Base-by-base conservation (phyloP, 2,329 filamentous ascomycete species). In the Aspergillus tanneri region DNA sequence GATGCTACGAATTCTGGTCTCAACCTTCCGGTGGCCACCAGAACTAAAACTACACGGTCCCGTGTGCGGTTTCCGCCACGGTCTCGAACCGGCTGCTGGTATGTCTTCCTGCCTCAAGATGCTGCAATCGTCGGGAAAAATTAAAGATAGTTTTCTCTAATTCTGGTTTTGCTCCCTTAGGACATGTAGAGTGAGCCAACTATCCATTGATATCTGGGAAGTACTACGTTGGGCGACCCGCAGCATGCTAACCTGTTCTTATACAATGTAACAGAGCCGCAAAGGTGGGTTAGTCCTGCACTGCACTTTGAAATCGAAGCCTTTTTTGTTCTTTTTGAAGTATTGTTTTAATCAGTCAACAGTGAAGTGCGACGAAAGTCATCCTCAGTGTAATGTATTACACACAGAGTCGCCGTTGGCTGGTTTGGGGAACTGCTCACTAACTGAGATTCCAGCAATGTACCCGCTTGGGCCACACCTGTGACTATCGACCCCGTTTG, bases 331-430 rank as follows among this genome's bases (percentile, higher is more conserved):
- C 30, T 25, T 25, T 11, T 11, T 25, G 11, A 21, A 18, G 23
- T 27, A 37, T 10, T 38, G 10, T 16, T 34, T 24, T 21, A 36
- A 25, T 25, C 3, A 14, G 16, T 23, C 16, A 34, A 53, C 58
- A 70, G 77, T 80, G 18, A 82, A 81, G 72, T 82, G 79, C 61
- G 79, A 81, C 59, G 79, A 82, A 63, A 67, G 67, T 32, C 72
- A 76, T 58, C 79, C 78, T 46, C 71, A 71, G 57, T 81, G 79
- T 62, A 77, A 76, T 63, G 76, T 78, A 72, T 53, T 72, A 60
- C 18, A 22, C 11, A 8, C 9, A 38, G 9, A n/a, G n/a, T 14
- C 36, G 10, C 7, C 25, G 12, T 28, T 28, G 25, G 12, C 25
- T n/a, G 8, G 25, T n/a, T 28, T 28, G 7, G 11, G 32, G 8